Percentiles rank a stretch among this genome's conserved stretches.
Conservation (phyloP, 345 rosid species). For the Pugionium dolabratum region DNA sequence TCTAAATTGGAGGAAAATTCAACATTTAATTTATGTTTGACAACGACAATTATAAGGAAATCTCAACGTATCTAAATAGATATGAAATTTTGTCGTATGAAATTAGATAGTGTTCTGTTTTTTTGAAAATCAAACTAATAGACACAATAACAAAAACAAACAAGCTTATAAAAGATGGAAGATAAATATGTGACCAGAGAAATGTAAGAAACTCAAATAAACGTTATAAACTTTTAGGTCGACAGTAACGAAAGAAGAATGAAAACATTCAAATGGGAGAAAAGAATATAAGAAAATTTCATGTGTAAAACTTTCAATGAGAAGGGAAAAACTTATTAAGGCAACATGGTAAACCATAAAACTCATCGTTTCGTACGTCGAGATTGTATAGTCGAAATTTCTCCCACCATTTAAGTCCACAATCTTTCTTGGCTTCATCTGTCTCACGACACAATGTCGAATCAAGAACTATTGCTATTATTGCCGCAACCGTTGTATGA, state of each 20-base stretch:
- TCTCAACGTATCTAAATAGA: too few species aligned
- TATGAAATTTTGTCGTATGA: too few species aligned
- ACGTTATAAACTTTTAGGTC: neutral
- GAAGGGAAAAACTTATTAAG: constrained; percentile 67
- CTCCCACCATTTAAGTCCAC: constrained; percentile 68
- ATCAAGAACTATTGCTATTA: constrained; percentile 54
- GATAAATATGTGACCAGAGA: neutral
- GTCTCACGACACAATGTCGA: constrained; percentile 49
- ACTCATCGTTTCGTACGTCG: constrained; percentile 70
- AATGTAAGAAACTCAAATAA: constrained; percentile 7
- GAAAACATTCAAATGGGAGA: neutral
- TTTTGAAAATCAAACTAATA: too few species aligned
- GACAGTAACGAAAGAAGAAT: neutral
- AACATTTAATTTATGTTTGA: too few species aligned
- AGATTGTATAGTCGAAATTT: constrained; percentile 55
- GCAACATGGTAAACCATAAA: constrained; percentile 61
- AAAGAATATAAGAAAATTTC: neutral
- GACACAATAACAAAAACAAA: too few species aligned
- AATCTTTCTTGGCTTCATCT: constrained; percentile 53
- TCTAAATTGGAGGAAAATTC: too few species aligned
- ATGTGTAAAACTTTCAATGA: constrained; percentile 33
- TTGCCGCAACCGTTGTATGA: constrained; percentile 57
- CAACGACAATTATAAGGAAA: too few species aligned
- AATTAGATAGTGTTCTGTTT: too few species aligned
- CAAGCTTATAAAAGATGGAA: neutral